Conservation (phyloP, 768 basidiomycete genomes). For the Boletus reticulatus region DNA sequence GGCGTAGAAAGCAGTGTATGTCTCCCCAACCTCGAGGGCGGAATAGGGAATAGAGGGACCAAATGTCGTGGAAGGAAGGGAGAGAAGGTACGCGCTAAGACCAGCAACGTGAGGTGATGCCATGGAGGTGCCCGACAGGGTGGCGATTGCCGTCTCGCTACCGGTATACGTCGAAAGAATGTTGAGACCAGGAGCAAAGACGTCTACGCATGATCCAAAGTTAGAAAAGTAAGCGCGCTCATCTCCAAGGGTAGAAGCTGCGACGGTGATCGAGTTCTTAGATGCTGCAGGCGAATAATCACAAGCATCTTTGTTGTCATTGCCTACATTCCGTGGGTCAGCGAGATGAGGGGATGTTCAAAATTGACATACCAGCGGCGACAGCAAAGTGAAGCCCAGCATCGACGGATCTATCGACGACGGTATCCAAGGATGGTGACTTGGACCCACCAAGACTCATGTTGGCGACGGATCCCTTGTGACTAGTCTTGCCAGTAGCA, state of each 20-base stretch:
- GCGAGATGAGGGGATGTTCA: not conserved
- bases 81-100: constrained; percentile 87
- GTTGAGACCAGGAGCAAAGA: constrained; percentile 90
- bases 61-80: constrained; percentile 68
- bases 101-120: constrained; percentile 93
- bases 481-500: constrained; percentile 71
- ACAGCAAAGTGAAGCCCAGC: constrained; percentile 93
- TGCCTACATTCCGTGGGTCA: constrained; percentile 42
- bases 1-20: constrained; percentile 49
- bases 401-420: constrained; percentile 83
- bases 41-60: constrained; percentile 46
- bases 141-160: constrained; percentile 56
- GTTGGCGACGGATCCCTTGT: constrained; percentile 96
- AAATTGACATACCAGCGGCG: constrained; percentile 72
- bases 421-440: constrained; percentile 76
- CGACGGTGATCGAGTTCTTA: constrained; percentile 90
- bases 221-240: constrained; percentile 93
- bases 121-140: constrained; percentile 92
- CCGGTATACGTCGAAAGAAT: constrained; percentile 88
- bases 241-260: constrained; percentile 80
- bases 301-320: constrained; percentile 89
- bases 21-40: constrained; percentile 32
- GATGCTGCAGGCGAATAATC: constrained; percentile 89
- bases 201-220: constrained; percentile 84
- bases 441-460: constrained; percentile 98